Conservation (phyloP, 768 basidiomycete species). For the Rhizopogon vesiculosus region DNA sequence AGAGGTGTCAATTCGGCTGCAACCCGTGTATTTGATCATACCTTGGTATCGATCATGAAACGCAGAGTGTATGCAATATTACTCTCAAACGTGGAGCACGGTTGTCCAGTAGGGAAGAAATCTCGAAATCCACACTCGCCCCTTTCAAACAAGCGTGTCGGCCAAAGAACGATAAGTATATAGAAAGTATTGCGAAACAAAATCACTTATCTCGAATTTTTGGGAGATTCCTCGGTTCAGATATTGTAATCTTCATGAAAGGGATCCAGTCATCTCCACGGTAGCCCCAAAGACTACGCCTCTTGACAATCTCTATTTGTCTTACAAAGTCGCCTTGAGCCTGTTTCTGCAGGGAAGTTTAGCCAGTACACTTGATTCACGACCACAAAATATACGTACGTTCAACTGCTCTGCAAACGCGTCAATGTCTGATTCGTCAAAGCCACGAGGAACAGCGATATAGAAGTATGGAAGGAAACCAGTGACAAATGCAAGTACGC, state of each 20-base stretch:
- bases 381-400: slow-evolving; percentile 41
- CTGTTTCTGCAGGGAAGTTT: slow-evolving; percentile 10
- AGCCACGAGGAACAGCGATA: slow-evolving; percentile 80
- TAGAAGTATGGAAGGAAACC: slow-evolving; percentile 94
- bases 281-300: slow-evolving; percentile 85
- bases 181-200: slow-evolving; percentile 1
- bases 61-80: slow-evolving; percentile 89
- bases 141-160: slow-evolving; percentile 63
- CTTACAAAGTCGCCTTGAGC: slow-evolving; percentile 37
- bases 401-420: slow-evolving; percentile 70
- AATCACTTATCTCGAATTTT: slow-evolving; percentile 85
- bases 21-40: slow-evolving; percentile 21
- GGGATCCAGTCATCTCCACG: slow-evolving; percentile 70
- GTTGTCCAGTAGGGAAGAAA: slow-evolving; percentile 43
- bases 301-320: slow-evolving; percentile 54
- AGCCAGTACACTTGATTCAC: not conserved
- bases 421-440: slow-evolving; percentile 59
- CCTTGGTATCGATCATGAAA: slow-evolving; percentile 98
- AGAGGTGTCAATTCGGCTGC: not conserved
- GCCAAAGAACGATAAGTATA: slow-evolving; percentile 14
- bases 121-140: slow-evolving; percentile 66
- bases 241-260: slow-evolving; percentile 82
- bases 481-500: slow-evolving; percentile 78
- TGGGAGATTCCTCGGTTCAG: slow-evolving; percentile 71
- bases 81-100: slow-evolving; percentile 81